Percentiles rank a stretch among this genome's conserved stretches.
Conservation (phyloP, 2,329 filamentous ascomycete species). For the Coniochaeta hoffmannii region DNA sequence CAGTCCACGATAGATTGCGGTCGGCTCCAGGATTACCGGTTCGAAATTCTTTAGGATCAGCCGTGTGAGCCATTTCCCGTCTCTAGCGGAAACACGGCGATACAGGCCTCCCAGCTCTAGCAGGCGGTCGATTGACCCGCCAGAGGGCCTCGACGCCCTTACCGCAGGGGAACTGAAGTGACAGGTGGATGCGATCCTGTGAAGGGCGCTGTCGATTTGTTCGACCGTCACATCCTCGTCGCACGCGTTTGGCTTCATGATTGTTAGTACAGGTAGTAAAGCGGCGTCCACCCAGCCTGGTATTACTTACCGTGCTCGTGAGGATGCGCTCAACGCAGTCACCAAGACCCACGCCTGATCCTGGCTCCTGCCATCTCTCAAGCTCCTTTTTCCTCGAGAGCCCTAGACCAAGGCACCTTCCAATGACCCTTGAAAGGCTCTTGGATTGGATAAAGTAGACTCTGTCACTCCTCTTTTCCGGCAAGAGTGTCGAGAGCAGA, state of each 20-base stretch:
- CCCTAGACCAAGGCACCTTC: constrained; percentile 58
- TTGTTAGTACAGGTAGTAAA: constrained; percentile 15
- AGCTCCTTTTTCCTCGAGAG: constrained; percentile 54
- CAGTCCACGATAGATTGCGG: constrained; percentile 48
- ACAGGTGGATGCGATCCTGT: constrained; percentile 59
- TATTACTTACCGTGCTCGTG: constrained; percentile 47
- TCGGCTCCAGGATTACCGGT: constrained; percentile 55
- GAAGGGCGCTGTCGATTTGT: constrained; percentile 61
- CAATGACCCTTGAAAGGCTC: constrained; percentile 59
- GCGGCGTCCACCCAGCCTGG: too few relatives aligned
- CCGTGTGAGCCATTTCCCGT: constrained; percentile 83
- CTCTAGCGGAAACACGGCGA: constrained; percentile 51
- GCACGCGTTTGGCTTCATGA: constrained; percentile 7
- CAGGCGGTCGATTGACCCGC: constrained; percentile 23
- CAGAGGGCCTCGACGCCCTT: constrained; percentile 26
- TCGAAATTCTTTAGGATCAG: constrained; percentile 69
- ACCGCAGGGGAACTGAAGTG: constrained; percentile 64
- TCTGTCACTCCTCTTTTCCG: constrained; percentile 67
- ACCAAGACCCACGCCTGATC: constrained; percentile 58
- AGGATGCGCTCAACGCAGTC: constrained; percentile 63
- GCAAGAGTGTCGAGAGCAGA: constrained; percentile 68
- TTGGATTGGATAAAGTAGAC: constrained; percentile 64
- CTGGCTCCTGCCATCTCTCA: constrained; percentile 50
- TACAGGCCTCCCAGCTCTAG: constrained; percentile 49
- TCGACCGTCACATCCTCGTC: constrained; percentile 50